Evolutionary conservation across 208 protist genomes (phyloP), one percentile per base, ranked within the genome.

Genomic region (Acanthamoeba healyi): DNA sequence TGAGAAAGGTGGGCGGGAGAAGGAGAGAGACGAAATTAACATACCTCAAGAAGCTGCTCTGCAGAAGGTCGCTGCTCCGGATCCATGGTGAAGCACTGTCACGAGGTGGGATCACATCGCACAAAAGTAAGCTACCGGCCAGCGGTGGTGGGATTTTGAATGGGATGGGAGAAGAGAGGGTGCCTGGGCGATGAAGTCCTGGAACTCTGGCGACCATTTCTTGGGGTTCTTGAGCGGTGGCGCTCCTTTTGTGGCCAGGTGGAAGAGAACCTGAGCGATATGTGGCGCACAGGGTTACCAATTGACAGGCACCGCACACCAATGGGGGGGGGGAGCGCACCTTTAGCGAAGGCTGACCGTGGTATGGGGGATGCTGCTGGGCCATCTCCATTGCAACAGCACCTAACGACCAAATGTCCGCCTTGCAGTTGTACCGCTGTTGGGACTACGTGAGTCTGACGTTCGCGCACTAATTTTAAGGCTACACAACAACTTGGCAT

Each of bases 211-310:
- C 22, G 74, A 94, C 95, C 95, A 96, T 36, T 95, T 95, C 0
- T 72, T 32, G 12, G 77, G 87, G 19, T 96, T 38, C 67, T 96
- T 96, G 17, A 96, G 84, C n/a, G 93, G 94, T 14, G 95, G 95
- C 46, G 95, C 95, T 86, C 95, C 95, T 51, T 96, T 96, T 26
- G 95, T 96, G 3, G 95, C 95, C 44, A 96, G 92, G 32, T 94
- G 44, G 44, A 96, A 96, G 0, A 96, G 54, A 24, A 93, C 95
- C 42, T 84, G 36, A 1, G 3, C 15, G 10, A 34, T 9, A 40
- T 1, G 29, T 36, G 65, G 15, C 29, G 74, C 10, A n/a, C 14
- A 24, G 5, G 40, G 72, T 51, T 15, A 32, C 5, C 22, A 32
- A 12, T 5, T n/a, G 72, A 4, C 22, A 22, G 14, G 7, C 32